phyloP scores from a whole-genome alignment of 2,329 filamentous ascomycete species.

The Dichotomopilus funicola region DNA sequence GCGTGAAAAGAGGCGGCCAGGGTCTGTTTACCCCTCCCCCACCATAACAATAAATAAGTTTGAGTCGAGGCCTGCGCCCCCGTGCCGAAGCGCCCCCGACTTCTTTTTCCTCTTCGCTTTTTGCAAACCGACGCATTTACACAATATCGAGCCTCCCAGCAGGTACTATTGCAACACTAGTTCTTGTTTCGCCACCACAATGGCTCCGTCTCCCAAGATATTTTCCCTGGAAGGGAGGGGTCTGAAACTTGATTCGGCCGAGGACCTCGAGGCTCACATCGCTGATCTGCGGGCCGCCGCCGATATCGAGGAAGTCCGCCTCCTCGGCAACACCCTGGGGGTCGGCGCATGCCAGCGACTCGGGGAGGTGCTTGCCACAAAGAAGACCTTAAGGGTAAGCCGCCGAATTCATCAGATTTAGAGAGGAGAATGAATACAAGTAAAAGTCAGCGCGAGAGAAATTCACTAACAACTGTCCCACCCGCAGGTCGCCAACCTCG shows the following conservation, averaged over 20 bases:
- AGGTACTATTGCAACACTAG: slow-evolving; percentile 17
- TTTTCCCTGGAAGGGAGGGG: slow-evolving; percentile 90
- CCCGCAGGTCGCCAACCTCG: slow-evolving; percentile 69
- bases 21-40: slow-evolving; percentile 25
- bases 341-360: slow-evolving; percentile 81
- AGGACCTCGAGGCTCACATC: slow-evolving; percentile 80
- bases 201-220: slow-evolving; percentile 53
- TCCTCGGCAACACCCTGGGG: slow-evolving; percentile 89
- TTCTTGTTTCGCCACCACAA: not conserved
- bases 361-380: slow-evolving; percentile 74
- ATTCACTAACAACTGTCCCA: not conserved
- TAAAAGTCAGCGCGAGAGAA: not conserved
- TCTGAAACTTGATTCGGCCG: slow-evolving; percentile 84
- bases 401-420: not conserved
- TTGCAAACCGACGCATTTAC: slow-evolving; percentile 3
- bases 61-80: slow-evolving; percentile 1
- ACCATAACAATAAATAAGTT: slow-evolving; percentile 17
- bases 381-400: slow-evolving; percentile 69
- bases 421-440: no score
- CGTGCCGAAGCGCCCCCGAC: slow-evolving; percentile 7
- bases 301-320: slow-evolving; percentile 75
- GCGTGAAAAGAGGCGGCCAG: slow-evolving; percentile 9
- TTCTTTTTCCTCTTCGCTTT: not conserved
- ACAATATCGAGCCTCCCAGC: slow-evolving; percentile 2
- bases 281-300: slow-evolving; percentile 63